Evolutionary conservation across 192 early-diverging fungal species (phyloP).

Genomic region (Coemansia guatemalensis): DNA sequence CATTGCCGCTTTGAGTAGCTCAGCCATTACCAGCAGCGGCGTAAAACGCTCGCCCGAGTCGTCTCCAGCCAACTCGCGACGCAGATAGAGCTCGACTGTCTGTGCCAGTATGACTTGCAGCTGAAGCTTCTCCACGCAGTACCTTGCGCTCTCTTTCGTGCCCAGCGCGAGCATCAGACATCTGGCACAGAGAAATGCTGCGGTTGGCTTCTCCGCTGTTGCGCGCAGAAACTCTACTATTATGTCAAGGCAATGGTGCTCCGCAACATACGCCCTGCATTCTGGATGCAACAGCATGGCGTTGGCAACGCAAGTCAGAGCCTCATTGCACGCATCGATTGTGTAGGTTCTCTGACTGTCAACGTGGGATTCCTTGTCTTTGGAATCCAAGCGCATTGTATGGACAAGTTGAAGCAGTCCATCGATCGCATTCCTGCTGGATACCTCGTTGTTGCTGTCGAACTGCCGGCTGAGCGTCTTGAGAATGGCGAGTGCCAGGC

Average conservation of each 20-base stretch:
- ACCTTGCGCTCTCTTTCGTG: conserved; percentile 6
- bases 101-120: conserved; percentile 23
- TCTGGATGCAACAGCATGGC: conserved; percentile 37
- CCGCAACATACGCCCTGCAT: conserved; percentile 14
- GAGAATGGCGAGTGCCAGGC: conserved; percentile 32
- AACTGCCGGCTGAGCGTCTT: conserved; percentile 32
- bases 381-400: background rate
- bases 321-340: conserved; percentile 27
- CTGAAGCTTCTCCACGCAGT: conserved; percentile 20
- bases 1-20: conserved; percentile 46
- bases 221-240: conserved; percentile 11
- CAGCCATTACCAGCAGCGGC: conserved; percentile 29
- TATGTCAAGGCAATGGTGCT: conserved; percentile 9
- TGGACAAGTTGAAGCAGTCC: conserved; percentile 27
- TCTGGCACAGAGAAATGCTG: conserved; percentile 38
- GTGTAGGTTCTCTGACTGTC: background rate
- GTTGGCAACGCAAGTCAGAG: conserved; percentile 48
- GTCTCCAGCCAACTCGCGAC: background rate
- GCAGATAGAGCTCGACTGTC: conserved; percentile 2
- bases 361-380: background rate
- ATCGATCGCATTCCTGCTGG: conserved; percentile 11
- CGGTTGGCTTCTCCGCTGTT: background rate
- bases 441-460: conserved; percentile 17
- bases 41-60: conserved; percentile 12
- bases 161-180: conserved; percentile 29